phyloP scores from a whole-genome alignment of 2,329 filamentous ascomycete species.

The Cladosporium velox region DNA sequence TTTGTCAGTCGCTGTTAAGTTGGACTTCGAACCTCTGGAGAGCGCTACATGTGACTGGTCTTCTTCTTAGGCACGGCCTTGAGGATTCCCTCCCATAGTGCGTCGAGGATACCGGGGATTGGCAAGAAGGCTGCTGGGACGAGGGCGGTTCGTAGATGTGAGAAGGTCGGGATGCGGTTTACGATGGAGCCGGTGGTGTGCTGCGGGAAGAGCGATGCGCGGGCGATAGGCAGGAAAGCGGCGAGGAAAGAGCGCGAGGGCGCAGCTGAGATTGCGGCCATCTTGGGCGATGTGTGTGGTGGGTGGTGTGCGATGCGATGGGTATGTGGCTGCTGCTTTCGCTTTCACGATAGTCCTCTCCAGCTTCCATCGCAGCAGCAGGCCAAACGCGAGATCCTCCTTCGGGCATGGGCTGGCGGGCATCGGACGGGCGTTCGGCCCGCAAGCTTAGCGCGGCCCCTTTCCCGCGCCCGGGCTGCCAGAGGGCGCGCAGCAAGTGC shows the following conservation, averaged over 20 bases:
- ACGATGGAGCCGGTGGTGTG: slow-evolving; percentile 47
- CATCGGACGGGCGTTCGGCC: neutral
- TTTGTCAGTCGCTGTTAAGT: slow-evolving; percentile 2
- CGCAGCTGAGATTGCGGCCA: slow-evolving; percentile 43
- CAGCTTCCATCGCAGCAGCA: neutral
- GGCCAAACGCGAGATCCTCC: neutral
- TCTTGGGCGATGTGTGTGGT: slow-evolving; percentile 22
- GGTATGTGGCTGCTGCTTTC: neutral
- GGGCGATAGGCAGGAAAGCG: slow-evolving; percentile 57
- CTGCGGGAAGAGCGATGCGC: slow-evolving; percentile 43
- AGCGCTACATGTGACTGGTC: slow-evolving; percentile 75
- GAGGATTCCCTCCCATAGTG: slow-evolving; percentile 90
- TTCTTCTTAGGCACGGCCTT: slow-evolving; percentile 98
- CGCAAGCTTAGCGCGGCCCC: slow-evolving; percentile 1
- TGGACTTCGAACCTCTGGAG: neutral
- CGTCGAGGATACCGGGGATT: slow-evolving; percentile 70
- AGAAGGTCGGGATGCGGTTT: slow-evolving; percentile 45
- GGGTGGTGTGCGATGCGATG: neutral
- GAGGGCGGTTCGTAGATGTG: slow-evolving; percentile 52
- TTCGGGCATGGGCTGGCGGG: slow-evolving; percentile 13
- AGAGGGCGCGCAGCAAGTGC: slow-evolving; percentile 2
- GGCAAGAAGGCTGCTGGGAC: slow-evolving; percentile 61
- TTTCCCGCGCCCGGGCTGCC: neutral
- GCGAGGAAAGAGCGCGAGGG: slow-evolving; percentile 46
- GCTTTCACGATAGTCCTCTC: neutral